Evolutionary conservation across 176 grass and related monocot genomes (phyloP), one percentile per base, ranked within the genome.

Genomic region (Puya raimondii): DNA sequence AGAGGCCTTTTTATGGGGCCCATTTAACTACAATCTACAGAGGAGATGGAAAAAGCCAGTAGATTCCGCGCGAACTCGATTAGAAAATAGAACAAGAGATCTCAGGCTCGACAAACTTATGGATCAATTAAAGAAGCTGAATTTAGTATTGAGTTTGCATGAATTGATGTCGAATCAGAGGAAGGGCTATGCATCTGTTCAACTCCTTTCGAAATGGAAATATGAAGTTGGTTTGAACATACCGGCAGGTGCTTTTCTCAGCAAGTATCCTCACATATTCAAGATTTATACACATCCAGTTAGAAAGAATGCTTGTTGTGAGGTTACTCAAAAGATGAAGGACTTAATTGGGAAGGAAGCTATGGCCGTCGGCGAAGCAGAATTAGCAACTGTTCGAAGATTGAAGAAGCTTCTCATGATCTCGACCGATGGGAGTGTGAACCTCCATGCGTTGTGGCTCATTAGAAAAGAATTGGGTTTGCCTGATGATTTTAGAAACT

Each of bases 391-490:
- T 25, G 66, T 87, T 68, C 52, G 48, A 66, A 68, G 69, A 5
- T 74, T 91, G 76, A 85, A 85, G 82, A 91, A 91, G 71, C 81
- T 87, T 71, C 66, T 82, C 12, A 80, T 80, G 84, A 65, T 87
- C 68, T 87, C 88, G 1, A 59, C 2, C 0, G 12, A 73, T 50
- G 81, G 72, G 14, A 74, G 51, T 48, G 66, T 82, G 57, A 74
- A 87, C 78, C 72, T 84, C 51, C 84, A 87, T 27, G 76, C 72
- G 11, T 22, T 87, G 27, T 87, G 85, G 85, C 81, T 87, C 50
- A 23, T 84, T 49, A 81, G 81, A 50, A 82, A 52, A 18, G 88
- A 91, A 49, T 73, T 91, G 77, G 84, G 79, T 2, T 67, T 87
- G 61, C 79, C 81, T 0, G 76, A 87, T 68, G 88, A 91, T 72